Evolutionary conservation across 768 basidiomycete species (phyloP), one percentile per base, ranked within the genome.

Genomic region (Tulasnella sp.): DNA sequence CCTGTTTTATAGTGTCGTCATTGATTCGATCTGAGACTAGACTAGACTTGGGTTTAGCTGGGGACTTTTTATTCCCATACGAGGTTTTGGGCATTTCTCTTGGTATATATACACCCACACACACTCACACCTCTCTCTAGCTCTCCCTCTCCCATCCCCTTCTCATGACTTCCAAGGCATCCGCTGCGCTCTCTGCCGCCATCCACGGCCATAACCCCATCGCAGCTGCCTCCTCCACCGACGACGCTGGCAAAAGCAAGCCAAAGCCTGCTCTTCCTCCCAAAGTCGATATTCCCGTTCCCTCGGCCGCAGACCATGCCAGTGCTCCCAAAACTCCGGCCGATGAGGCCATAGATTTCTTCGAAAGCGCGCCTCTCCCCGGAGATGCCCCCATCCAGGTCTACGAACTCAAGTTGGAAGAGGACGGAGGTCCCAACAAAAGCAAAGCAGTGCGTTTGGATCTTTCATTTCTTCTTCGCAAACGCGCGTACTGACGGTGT

Each of bases 281-380:
- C 39, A 40, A 40, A 22, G 45, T 72, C 71, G 71, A 40, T 12
- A 72, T 72, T n/a, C 72, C 73, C 15, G 40, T 49, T 39, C 58
- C 72, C 74, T 36, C 72, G 42, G 70, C 34, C 36, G 70, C 58
- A 19, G 54, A 38, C 11, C 64, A 25, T 58, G 54, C 74, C 6
- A 58, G 72, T 75, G 91, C 91, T 0, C 93, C 93, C 42, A 93
- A 89, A 85, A 97, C 96, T 3, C 96, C 95, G 45, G 95, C 96
- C 52, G 94, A 97, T 82, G 95, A 97, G 81, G 95, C 90, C 34
- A 89, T 96, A 82, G 91, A 91, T 42, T 97, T 93, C 85, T 97
- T 97, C 80, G 86, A 91, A 79, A 87, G 89, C 4, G 82, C 85
- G 37, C 79, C 85, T 70, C 82, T 80, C 9, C 82, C 85, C 19